phyloP scores from a whole-genome alignment of 2,329 filamentous ascomycete species.

The Venturia effusa region DNA sequence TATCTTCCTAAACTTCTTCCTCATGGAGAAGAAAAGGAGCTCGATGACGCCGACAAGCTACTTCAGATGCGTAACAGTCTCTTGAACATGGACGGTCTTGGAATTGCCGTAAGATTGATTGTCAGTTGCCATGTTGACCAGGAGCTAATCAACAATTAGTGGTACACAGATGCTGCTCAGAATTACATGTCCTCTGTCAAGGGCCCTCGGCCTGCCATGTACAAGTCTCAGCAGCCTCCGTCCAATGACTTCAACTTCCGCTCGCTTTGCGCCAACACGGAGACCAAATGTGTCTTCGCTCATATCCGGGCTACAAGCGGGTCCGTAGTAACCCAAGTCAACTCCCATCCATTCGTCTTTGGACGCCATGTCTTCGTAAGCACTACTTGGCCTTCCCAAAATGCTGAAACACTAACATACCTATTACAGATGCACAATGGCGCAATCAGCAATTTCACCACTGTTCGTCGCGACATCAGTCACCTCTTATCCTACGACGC shows the following conservation, averaged over 20 bases:
- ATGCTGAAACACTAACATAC: not conserved
- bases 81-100: conserved; percentile 45
- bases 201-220: conserved; percentile 36
- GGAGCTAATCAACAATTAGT: conserved; percentile 16
- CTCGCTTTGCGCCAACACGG: conserved; percentile 40
- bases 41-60: conserved; percentile 31
- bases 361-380: conserved; percentile 36
- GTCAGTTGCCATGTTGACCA: not conserved
- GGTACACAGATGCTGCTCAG: conserved; percentile 26
- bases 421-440: conserved; percentile 43
- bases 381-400: not conserved
- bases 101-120: conserved; percentile 26
- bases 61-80: conserved; percentile 40
- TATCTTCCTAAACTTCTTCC: conserved; percentile 43
- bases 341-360: conserved; percentile 44
- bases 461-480: conserved; percentile 36
- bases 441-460: conserved; percentile 35
- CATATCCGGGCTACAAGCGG: conserved; percentile 43
- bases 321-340: conserved; percentile 37
- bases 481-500: conserved; percentile 35
- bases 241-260: conserved; percentile 44
- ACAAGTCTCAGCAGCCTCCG: conserved; percentile 42
- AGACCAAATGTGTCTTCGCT: conserved; percentile 38
- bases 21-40: conserved; percentile 30
- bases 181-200: conserved; percentile 19